Conservation (phyloP, 345 rosid genomes). For the Eucalyptus coolabah region DNA sequence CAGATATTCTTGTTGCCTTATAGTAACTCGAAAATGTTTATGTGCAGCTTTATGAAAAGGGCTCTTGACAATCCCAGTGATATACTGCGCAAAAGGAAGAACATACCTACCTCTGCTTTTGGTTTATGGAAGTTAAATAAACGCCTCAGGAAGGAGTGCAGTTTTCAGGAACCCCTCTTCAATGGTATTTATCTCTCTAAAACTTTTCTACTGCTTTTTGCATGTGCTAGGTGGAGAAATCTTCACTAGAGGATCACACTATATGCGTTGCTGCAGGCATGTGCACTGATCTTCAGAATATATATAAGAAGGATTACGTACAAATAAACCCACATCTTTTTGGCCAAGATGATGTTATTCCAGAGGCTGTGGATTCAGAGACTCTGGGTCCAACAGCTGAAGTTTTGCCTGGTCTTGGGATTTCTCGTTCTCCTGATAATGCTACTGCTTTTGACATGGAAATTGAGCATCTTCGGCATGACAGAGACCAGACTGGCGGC, state of each 20-base stretch:
- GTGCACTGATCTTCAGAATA: neutral
- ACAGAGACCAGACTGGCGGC: neutral
- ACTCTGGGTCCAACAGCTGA: constrained; percentile 2
- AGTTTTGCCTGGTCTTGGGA: neutral
- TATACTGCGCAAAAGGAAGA: constrained; percentile 36
- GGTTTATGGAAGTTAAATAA: constrained; percentile 49
- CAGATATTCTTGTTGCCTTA: neutral
- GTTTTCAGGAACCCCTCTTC: constrained; percentile 37
- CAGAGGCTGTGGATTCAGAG: constrained; percentile 1
- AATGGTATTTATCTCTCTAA: constrained; percentile 32
- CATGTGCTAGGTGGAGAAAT: neutral
- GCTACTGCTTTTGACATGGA: constrained; percentile 1
- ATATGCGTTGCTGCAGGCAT: neutral
- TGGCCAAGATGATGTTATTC: constrained; percentile 10
- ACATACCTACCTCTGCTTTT: constrained; percentile 27
- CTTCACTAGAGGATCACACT: neutral
- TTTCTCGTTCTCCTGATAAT: neutral
- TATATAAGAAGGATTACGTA: constrained; percentile 13
- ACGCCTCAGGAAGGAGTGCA: constrained; percentile 30
- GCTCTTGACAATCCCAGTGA: neutral
- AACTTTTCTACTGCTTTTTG: neutral
- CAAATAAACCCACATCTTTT: constrained; percentile 23
- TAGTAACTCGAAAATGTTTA: neutral
- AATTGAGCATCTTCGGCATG: constrained; percentile 36
- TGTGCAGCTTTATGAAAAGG: neutral